Evolutionary conservation across 164 flowering plant species (phyloP), one percentile per base, ranked within the genome.

Genomic region (Piper longum): DNA sequence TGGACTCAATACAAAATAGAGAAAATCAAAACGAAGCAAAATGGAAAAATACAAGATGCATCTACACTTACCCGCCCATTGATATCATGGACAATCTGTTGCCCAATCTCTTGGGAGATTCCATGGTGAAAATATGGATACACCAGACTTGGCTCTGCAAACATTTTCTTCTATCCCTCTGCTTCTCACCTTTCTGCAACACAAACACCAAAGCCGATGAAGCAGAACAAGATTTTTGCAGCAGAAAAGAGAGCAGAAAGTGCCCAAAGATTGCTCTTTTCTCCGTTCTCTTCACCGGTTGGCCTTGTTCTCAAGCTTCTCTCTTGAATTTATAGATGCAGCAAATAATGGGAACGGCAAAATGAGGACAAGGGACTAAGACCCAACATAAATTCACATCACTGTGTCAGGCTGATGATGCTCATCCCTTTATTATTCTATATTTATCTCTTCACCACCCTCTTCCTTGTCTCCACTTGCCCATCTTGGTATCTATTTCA

Each of bases 51-150:
- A 13, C 9, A 41, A 57, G 16, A 57, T 14, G 36, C 12, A 18
- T 26, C 60, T 14, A 13, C 60, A 57, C 60, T 26, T 57, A 57
- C 60, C 60, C 60, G 16, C 4, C 41, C 62, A 41, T 60, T 60
- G 17, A 18, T 41, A 16, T 40, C 42, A n/a, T 60, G 62, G 16
- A 60, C 6, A 14, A 39, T 2, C 7, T 18, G 44, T 9, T 63
- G 65, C 9, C 54, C 72, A 43, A 63, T n/a, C 54, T 68, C 74
- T 19, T 65, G 69, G 4, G 65, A 43, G 65, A 65, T 71, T 64
- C 60, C 18, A 62, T 66, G 77, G 40, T 66, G 77, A 19, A 68
- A 64, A n/a, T 68, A 71, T 14, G 77, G 69, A 12, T 57, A 66
- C 43, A 65, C 40, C 58, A 74, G 26, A 7, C 72, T 72, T 11